Conservation (phyloP, 768 basidiomycete species). For the Leucosporidium yakuticum region DNA sequence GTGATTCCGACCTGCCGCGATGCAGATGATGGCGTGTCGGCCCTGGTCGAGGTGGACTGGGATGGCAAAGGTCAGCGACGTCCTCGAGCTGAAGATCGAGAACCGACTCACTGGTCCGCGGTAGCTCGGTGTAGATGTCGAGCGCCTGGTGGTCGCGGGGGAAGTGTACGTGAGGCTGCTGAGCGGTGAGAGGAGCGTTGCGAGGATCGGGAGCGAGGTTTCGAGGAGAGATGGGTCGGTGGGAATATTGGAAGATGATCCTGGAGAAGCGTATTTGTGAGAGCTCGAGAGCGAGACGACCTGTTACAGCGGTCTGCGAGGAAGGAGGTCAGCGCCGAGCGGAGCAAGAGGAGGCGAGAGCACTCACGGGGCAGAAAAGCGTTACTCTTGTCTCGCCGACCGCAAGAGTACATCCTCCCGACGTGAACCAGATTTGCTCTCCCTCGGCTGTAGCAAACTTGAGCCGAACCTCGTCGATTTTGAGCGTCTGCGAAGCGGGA, state of each 20-base stretch:
- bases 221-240: slow-evolving; percentile 23
- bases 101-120: slow-evolving; percentile 38
- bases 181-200: not conserved
- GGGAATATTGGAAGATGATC: slow-evolving; percentile 60
- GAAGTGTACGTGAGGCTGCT: slow-evolving; percentile 50
- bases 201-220: slow-evolving; percentile 26
- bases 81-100: not conserved
- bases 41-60: slow-evolving; percentile 39
- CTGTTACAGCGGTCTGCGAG: slow-evolving; percentile 61
- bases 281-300: slow-evolving; percentile 62
- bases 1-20: slow-evolving; percentile 37
- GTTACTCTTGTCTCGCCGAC: slow-evolving; percentile 58
- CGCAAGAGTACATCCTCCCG: slow-evolving; percentile 46
- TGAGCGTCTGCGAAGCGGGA: slow-evolving; percentile 50
- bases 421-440: slow-evolving; percentile 57
- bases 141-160: slow-evolving; percentile 60
- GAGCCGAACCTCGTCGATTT: slow-evolving; percentile 59
- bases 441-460: slow-evolving; percentile 59
- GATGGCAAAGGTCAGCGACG: not conserved
- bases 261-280: slow-evolving; percentile 62
- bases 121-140: slow-evolving; percentile 53
- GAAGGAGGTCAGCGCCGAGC: slow-evolving; percentile 3
- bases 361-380: slow-evolving; percentile 67
- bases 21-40: slow-evolving; percentile 37
- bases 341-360: too few relatives aligned